These are phyloP conservation scores for Phyllosticta paracitricarpa DNA, from an alignment of 2,329 filamentous ascomycete species.

Conservation along the genomic window DNA sequence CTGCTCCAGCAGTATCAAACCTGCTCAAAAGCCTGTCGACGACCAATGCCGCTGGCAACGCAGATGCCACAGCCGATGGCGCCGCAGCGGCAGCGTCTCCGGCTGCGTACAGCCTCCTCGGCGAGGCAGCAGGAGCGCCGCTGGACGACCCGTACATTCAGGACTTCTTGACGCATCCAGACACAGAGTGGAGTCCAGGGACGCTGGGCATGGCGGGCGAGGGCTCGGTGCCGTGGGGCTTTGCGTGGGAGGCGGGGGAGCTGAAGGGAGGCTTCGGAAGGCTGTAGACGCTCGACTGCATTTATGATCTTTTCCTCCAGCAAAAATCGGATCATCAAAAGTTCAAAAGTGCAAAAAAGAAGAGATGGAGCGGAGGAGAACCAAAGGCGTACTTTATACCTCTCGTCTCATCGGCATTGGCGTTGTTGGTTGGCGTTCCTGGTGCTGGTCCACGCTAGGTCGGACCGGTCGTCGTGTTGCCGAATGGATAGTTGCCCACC, in stretches of 20 bases:
- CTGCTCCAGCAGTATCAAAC: neutral
- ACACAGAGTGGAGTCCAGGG: constrained; percentile 8
- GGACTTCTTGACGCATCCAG: constrained; percentile 8
- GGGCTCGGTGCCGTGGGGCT: constrained; percentile 5
- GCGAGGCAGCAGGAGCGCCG: constrained; percentile 2
- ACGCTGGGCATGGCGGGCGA: constrained; percentile 7
- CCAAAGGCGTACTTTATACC: neutral
- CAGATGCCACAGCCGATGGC: neutral
- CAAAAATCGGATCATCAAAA: neutral
- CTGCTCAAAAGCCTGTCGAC: neutral
- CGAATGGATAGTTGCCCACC: neutral
- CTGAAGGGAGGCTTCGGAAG: constrained; percentile 1
- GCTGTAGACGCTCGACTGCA: neutral
- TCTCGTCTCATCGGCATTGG: neutral
- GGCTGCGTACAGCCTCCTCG: neutral
- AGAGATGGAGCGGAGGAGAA: neutral
- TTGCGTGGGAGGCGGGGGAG: constrained; percentile 8
- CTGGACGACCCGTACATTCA: constrained; percentile 10
- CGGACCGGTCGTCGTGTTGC: neutral
- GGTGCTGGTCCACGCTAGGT: neutral
- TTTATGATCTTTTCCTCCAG: neutral
- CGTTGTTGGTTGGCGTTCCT: neutral
- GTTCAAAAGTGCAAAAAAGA: neutral
- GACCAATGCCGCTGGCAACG: neutral
- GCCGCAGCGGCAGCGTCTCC: neutral